Evolutionary conservation across 2,329 filamentous ascomycete genomes (phyloP).

Genomic region (Conoideocrella luteorostrata): DNA sequence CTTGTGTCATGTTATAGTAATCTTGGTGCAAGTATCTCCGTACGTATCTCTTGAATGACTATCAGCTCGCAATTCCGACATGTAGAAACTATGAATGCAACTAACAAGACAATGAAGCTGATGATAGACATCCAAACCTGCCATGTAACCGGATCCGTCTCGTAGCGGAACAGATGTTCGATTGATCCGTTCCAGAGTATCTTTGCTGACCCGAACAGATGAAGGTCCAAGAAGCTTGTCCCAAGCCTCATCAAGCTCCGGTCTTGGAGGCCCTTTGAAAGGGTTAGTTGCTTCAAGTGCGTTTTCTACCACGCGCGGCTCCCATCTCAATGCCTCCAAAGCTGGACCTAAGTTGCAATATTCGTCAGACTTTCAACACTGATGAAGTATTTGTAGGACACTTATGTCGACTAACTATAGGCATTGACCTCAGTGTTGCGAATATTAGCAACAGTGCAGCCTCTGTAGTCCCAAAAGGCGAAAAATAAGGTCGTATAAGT

Average conservation of each 20-base stretch:
- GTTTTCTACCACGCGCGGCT: slow-evolving; percentile 3
- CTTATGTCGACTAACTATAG: slow-evolving; percentile 9
- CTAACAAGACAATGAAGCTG: slow-evolving; percentile 7
- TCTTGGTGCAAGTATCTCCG: slow-evolving; percentile 6
- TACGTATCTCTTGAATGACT: slow-evolving; percentile 6
- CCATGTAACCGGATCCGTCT: slow-evolving; percentile 7
- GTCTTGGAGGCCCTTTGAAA: slow-evolving; percentile 6
- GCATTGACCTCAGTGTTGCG: slow-evolving; percentile 3
- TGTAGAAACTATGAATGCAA: no score
- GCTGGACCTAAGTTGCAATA: slow-evolving; percentile 6
- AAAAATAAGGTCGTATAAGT: slow-evolving; percentile 6
- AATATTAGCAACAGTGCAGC: background rate
- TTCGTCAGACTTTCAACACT: no score
- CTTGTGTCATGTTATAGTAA: slow-evolving; percentile 9
- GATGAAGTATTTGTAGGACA: no score
- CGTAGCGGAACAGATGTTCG: slow-evolving; percentile 5
- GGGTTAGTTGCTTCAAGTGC: slow-evolving; percentile 1
- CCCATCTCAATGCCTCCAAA: slow-evolving; percentile 7
- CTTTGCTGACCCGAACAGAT: slow-evolving; percentile 5
- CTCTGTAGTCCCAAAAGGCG: slow-evolving; percentile 3
- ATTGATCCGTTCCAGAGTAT: slow-evolving; percentile 5
- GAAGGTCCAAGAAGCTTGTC: slow-evolving; percentile 7
- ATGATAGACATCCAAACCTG: slow-evolving; percentile 8
- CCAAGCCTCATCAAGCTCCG: slow-evolving; percentile 8
- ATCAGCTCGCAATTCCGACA: no score